Evolutionary conservation across 805 yeast genomes (phyloP).

Genomic region (Kazachstania taianensis): DNA sequence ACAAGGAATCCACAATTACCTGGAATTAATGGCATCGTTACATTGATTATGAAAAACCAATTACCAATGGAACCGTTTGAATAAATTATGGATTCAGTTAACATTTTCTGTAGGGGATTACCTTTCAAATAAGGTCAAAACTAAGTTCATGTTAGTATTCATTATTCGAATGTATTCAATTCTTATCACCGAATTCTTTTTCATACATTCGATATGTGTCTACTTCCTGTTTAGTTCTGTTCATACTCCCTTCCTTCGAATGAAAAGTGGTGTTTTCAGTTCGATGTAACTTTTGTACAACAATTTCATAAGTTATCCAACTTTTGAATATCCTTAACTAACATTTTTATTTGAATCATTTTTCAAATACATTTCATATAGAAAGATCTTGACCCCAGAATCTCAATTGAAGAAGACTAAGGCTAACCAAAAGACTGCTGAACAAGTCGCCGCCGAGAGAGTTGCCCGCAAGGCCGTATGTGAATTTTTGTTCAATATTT

Average conservation of each 20-base stretch:
- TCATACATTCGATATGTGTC: not conserved
- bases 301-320: no score
- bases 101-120: conserved; percentile 23
- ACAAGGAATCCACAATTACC: no score
- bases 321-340: conserved; percentile 1
- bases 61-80: no score
- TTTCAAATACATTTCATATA: conserved; percentile 14
- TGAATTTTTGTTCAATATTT: conserved; percentile 16
- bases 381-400: conserved; percentile 58
- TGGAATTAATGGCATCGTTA: no score
- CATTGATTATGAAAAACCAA: no score
- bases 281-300: conserved; percentile 29
- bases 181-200: conserved; percentile 10
- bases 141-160: conserved; percentile 12
- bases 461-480: conserved; percentile 74
- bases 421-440: conserved; percentile 67
- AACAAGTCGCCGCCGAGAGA: conserved; percentile 72
- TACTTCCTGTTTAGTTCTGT: conserved; percentile 28
- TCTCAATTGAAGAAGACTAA: conserved; percentile 74
- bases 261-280: conserved; percentile 33
- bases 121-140: conserved; percentile 20
- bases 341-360: conserved; percentile 4
- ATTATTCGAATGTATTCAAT: not conserved
- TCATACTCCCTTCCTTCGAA: conserved; percentile 29
- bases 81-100: no score